Percentiles rank a stretch among this genome's conserved stretches.
phyloP scores from a whole-genome alignment of 345 rosid species.

The Ailanthus altissimus region DNA sequence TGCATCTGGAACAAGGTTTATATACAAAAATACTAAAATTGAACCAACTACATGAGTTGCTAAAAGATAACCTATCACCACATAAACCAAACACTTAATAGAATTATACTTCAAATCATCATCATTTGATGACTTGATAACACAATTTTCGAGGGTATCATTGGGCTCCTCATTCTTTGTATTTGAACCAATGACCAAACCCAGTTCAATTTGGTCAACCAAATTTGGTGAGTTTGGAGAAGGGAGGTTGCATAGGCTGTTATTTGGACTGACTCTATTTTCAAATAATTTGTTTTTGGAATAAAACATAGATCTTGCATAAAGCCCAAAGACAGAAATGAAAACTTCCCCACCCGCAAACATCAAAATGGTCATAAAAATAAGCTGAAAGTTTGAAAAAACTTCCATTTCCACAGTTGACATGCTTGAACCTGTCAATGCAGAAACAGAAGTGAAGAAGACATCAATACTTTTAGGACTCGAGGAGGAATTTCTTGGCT shows the following conservation, averaged over 20 bases:
- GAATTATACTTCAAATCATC: not conserved
- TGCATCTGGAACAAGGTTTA: constrained; percentile 32
- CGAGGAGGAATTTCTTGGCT: constrained; percentile 36
- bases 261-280: not conserved
- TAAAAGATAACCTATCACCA: not conserved
- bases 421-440: constrained; percentile 66
- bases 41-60: not conserved
- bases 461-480: constrained; percentile 44
- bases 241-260: too few relatives aligned
- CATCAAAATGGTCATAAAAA: constrained; percentile 54
- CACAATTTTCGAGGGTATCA: not conserved
- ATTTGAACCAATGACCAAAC: not conserved
- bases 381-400: constrained; percentile 62
- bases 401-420: constrained; percentile 78
- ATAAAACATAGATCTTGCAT: too few relatives aligned
- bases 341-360: constrained; percentile 60
- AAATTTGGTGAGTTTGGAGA: not conserved
- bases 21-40: not conserved
- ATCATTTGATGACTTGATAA: not conserved
- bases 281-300: not conserved
- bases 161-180: not conserved
- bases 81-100: not conserved
- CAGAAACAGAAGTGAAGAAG: constrained; percentile 78
- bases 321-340: constrained; percentile 40
- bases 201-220: not conserved